Conservation (phyloP, 139 green algal species). For the Tetraselmis striata region DNA sequence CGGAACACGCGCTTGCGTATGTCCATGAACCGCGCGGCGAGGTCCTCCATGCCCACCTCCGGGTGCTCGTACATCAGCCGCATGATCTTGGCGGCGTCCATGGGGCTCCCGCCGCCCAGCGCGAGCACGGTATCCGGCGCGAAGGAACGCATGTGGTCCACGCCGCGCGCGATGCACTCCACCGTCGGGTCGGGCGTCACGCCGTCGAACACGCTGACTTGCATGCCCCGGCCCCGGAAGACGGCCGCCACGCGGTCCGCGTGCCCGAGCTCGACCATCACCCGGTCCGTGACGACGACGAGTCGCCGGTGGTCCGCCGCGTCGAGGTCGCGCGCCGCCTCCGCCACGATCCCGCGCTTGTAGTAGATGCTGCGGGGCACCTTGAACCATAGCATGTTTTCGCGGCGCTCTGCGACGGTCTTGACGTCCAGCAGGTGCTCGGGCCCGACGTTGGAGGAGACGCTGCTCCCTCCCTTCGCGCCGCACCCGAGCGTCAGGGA, state of each 20-base stretch:
- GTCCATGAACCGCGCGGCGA: slow-evolving; percentile 68
- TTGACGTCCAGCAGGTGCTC: slow-evolving; percentile 64
- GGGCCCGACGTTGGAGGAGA: slow-evolving; percentile 57
- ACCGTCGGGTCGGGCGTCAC: slow-evolving; percentile 52
- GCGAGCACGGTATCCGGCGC: slow-evolving; percentile 62
- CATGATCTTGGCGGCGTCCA: slow-evolving; percentile 70
- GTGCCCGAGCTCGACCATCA: background rate
- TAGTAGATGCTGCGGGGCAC: background rate
- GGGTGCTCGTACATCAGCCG: slow-evolving; percentile 68
- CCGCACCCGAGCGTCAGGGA: slow-evolving; percentile 64
- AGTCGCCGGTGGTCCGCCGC: background rate
- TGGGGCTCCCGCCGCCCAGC: slow-evolving; percentile 55
- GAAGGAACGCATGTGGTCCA: too few species aligned
- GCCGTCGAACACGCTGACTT: slow-evolving; percentile 55
- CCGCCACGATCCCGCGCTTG: slow-evolving; percentile 2
- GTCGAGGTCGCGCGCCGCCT: background rate
- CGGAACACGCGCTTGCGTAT: slow-evolving; percentile 65
- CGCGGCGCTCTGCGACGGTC: slow-evolving; percentile 42
- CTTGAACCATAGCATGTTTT: slow-evolving; percentile 70
- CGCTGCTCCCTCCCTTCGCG: slow-evolving; percentile 47
- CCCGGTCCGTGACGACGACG: background rate
- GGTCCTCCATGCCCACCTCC: slow-evolving; percentile 51
- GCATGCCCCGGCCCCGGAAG: too few species aligned
- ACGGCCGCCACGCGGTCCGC: background rate
- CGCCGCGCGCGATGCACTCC: slow-evolving; percentile 44